Base-by-base conservation (phyloP, 116 monocot genomes). In the Trichopus zeylanicus region DNA sequence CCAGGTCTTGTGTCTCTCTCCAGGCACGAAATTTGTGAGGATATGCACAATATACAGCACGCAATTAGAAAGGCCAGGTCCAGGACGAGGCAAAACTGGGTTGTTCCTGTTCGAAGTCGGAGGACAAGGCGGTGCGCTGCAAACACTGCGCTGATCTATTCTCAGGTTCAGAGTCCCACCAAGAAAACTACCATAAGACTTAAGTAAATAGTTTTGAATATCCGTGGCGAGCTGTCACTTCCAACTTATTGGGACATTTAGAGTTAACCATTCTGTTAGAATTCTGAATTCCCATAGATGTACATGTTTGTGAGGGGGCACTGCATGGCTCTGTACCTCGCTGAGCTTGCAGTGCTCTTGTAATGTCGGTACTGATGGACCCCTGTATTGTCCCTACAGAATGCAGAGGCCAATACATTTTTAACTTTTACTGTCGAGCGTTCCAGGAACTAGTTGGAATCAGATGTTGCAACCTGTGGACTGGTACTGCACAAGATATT, bases 21-120 rank as follows among this genome's bases (percentile, higher is more conserved):
- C 26, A 73, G 88, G 72, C 78, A 82, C 33, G 93, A 93, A 53
- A 93, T 93, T 20, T 85, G 85, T 31, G 85, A 93, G 28, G 93
- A 93, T 28, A 48, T 93, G 71, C 82, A 93, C 48, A 61, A 61
- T 31, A 88, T 93, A 16, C 67, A 70, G 31, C 52, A 82, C 30
- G 72, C 76, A 66, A 57, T 65, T 0, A 68, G 78, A 29, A 85
- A 64, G 62, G 71, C 63, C 12, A 39, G 60, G 52, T 59, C 58
- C 2, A 67, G 64, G 57, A 75, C 48, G 42, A 47, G 52, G 7
- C 63, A 51, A 11, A 61, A 33, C 16, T 71, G 64, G 68, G 61
- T 61, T 53, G 31, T 15, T 16, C 68, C 76, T 2, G 73, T 60
- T 24, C 65, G 71, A 51, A 77, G 63, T n/a, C 60, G 69, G 66